phyloP scores from a whole-genome alignment of 805 yeast genomes.

The Teunomyces pallodes region DNA sequence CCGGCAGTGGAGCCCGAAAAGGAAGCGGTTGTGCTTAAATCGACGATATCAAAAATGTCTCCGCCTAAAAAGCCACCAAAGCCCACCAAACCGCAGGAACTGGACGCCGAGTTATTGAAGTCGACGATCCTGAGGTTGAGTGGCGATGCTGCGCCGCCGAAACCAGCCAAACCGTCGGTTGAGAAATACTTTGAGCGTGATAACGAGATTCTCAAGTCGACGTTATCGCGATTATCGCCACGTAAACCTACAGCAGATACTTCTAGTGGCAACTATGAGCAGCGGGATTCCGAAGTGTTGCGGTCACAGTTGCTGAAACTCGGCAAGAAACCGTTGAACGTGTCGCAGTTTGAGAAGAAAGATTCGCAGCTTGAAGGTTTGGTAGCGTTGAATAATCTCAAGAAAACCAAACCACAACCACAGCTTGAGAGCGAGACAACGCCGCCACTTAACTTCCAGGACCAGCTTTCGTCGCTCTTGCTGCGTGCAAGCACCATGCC shows the following conservation, averaged over 20 bases:
- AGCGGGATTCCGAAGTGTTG: conserved; percentile 21
- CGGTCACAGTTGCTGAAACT: conserved; percentile 24
- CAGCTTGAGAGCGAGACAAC: background rate
- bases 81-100: conserved; percentile 11
- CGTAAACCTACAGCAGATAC: conserved; percentile 5
- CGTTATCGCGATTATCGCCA: conserved; percentile 13
- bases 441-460: conserved; percentile 12
- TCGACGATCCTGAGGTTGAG: conserved; percentile 9
- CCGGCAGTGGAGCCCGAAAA: conserved; percentile 11
- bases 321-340: conserved; percentile 9
- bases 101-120: conserved; percentile 16
- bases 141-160: conserved; percentile 7
- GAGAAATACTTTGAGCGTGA: conserved; percentile 14
- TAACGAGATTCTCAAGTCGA: conserved; percentile 14
- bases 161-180: conserved; percentile 13
- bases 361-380: conserved; percentile 16
- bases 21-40: conserved; percentile 16
- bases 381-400: conserved; percentile 12
- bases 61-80: conserved; percentile 7
- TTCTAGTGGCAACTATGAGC: conserved; percentile 15
- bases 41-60: conserved; percentile 14
- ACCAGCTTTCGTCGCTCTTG: conserved; percentile 24
- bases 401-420: conserved; percentile 13
- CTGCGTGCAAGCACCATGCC: conserved; percentile 31
- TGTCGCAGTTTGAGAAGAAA: conserved; percentile 5